Evolutionary conservation across 2,329 filamentous ascomycete genomes (phyloP).

Genomic region (Ophiostoma ulmi): DNA sequence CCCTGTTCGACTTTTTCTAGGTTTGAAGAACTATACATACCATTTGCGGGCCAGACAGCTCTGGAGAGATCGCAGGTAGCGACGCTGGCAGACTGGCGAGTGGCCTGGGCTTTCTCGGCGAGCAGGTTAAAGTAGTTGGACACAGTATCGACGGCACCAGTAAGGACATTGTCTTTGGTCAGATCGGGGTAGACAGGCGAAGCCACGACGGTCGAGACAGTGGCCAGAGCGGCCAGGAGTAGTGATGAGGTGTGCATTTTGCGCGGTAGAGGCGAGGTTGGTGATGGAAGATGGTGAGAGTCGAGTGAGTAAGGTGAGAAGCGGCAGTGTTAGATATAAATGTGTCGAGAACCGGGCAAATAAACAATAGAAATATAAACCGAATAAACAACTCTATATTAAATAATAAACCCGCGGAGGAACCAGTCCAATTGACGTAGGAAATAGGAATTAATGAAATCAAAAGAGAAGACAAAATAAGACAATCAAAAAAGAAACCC

Average conservation of each 20-base stretch:
- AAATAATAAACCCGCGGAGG: not conserved
- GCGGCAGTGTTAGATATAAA: not conserved
- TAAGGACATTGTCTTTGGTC: constrained; percentile 38
- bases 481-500: not conserved
- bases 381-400: not conserved
- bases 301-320: no score
- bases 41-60: constrained; percentile 46
- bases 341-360: not conserved
- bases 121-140: constrained; percentile 59
- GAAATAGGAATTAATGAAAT: not conserved
- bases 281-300: not conserved
- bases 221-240: constrained; percentile 36
- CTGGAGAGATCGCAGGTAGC: constrained; percentile 52
- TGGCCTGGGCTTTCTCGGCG: constrained; percentile 49
- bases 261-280: not conserved
- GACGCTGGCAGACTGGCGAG: constrained; percentile 38
- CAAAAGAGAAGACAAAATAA: not conserved
- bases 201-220: constrained; percentile 43
- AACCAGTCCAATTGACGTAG: not conserved
- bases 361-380: not conserved
- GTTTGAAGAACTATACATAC: constrained; percentile 28
- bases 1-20: constrained; percentile 31
- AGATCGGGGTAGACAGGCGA: constrained; percentile 46
- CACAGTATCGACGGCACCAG: constrained; percentile 44
- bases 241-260: constrained; percentile 48